phyloP scores from a whole-genome alignment of 495 filamentous ascomycete species.

The Hyphodiscus hymeniophilus region DNA sequence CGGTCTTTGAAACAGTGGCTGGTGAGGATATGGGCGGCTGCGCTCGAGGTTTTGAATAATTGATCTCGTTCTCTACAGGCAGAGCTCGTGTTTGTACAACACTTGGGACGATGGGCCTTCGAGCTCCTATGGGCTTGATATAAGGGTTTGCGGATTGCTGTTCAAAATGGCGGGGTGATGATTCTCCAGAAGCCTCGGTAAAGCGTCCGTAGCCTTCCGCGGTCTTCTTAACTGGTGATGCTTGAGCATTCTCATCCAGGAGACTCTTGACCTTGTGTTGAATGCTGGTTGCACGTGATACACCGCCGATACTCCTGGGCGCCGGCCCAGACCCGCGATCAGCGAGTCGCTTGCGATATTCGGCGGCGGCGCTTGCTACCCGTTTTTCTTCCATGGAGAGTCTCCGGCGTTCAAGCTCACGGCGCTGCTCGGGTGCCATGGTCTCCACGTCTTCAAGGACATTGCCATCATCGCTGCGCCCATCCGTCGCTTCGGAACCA shows the following conservation, averaged over 20 bases:
- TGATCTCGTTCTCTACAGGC: constrained; percentile 11
- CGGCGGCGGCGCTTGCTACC: constrained; percentile 87
- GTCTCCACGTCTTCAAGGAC: constrained; percentile 51
- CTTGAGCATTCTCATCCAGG: constrained; percentile 67
- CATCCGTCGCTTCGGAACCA: constrained; percentile 68
- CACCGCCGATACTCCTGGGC: constrained; percentile 44
- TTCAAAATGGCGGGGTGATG: constrained; percentile 15
- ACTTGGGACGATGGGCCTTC: constrained; percentile 27
- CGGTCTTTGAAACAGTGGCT: constrained; percentile 15
- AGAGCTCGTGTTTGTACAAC: constrained; percentile 7
- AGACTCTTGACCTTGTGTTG: constrained; percentile 84
- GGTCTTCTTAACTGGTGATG: constrained; percentile 53
- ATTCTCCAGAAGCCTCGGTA: constrained; percentile 42
- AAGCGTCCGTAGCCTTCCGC: constrained; percentile 85
- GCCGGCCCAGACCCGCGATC: constrained; percentile 40
- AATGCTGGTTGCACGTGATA: constrained; percentile 67
- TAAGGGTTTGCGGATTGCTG: constrained; percentile 13
- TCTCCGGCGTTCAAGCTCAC: constrained; percentile 78
- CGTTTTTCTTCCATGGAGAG: constrained; percentile 84
- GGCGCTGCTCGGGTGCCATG: constrained; percentile 79
- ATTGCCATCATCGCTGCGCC: constrained; percentile 58
- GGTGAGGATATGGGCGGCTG: constrained; percentile 1
- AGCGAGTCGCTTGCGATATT: constrained; percentile 73
- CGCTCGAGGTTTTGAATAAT: constrained; percentile 14
- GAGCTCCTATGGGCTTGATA: constrained; percentile 21